Percentiles rank a stretch among this genome's conserved stretches.
Conservation (phyloP, 163 green algal genomes). For the Coccomyxa subellipsoidea region DNA sequence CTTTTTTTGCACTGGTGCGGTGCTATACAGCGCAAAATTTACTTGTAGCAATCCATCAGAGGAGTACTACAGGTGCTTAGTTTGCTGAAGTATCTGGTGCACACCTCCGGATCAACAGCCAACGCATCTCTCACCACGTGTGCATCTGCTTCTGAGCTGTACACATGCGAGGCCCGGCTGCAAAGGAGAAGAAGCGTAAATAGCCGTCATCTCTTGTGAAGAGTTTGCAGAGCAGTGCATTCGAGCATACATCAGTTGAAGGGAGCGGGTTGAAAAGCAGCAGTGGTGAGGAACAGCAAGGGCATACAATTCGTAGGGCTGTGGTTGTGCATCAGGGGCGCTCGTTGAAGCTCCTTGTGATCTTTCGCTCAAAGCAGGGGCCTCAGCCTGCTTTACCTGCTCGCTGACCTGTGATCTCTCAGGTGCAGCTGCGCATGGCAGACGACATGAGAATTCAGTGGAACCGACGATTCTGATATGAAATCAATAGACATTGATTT, state of each 20-base stretch:
- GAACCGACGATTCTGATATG: not conserved
- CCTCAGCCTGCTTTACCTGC: not conserved
- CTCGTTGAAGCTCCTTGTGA: not conserved
- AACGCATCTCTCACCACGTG: constrained; percentile 36
- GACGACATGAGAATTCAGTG: not conserved
- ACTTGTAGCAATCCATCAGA: no score
- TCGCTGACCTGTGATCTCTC: not conserved
- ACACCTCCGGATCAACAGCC: constrained; percentile 45
- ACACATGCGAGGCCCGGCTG: constrained; percentile 5
- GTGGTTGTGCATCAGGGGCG: not conserved
- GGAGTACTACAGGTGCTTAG: not conserved
- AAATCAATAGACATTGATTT: not conserved
- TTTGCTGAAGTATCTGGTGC: not conserved
- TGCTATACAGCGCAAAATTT: no score
- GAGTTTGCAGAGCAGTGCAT: not conserved
- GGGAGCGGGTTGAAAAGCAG: not conserved
- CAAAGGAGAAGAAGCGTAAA: not conserved
- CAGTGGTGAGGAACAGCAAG: not conserved
- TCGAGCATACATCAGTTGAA: not conserved
- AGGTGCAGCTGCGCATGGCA: not conserved
- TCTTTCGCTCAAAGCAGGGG: not conserved
- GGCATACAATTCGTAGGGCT: not conserved
- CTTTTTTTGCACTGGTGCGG: no score
- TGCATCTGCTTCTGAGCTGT: constrained; percentile 15
- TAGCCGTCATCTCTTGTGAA: not conserved